These are phyloP conservation scores for Coffea humblotiana DNA, from an alignment of 305 asterid genomes.

Conservation along the genomic window DNA sequence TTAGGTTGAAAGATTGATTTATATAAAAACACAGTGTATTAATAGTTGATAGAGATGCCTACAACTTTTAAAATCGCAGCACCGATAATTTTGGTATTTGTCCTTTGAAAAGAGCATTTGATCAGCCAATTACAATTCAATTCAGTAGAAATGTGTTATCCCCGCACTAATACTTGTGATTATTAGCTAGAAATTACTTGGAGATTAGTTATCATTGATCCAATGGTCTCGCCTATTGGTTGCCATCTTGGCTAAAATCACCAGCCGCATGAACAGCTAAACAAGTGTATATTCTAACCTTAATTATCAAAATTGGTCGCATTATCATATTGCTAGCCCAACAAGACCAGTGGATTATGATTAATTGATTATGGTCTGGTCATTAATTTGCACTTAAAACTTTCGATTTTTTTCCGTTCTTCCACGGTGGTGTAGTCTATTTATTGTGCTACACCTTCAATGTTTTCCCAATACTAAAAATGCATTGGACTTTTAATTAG, in stretches of 20 bases:
- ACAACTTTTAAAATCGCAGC: too few relatives aligned
- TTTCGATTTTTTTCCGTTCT: background rate
- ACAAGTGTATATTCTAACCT: background rate
- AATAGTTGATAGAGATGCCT: too few relatives aligned
- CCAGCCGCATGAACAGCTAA: background rate
- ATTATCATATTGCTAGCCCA: background rate
- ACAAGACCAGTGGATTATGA: background rate
- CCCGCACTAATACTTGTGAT: background rate
- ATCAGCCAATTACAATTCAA: too few relatives aligned
- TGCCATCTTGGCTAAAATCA: background rate
- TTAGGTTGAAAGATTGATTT: too few relatives aligned
- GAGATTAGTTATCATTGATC: background rate
- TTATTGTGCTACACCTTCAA: background rate
- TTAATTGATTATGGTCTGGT: background rate
- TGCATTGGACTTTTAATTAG: background rate
- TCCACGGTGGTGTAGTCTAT: background rate
- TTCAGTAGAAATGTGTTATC: background rate
- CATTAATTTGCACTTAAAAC: background rate
- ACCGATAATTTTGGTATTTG: too few relatives aligned
- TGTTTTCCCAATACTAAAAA: background rate
- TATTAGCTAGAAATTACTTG: background rate
- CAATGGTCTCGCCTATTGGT: too few relatives aligned
- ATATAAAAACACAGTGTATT: too few relatives aligned
- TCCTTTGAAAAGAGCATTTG: too few relatives aligned
- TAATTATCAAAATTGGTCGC: background rate